Evolutionary conservation across 2,329 filamentous ascomycete genomes (phyloP).

Genomic region (Trichophyton simii): DNA sequence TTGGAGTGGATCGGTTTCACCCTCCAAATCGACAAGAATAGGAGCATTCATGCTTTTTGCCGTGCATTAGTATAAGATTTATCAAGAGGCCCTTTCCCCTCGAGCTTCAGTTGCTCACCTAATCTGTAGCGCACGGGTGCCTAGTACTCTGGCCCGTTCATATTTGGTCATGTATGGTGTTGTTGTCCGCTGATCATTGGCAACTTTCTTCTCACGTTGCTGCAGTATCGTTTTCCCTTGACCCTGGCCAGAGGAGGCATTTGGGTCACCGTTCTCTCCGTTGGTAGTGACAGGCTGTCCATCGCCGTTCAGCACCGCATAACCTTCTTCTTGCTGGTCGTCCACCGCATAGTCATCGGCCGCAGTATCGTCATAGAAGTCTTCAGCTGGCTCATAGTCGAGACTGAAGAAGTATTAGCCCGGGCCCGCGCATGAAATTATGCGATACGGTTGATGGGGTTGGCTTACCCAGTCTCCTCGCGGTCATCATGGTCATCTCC

Average conservation of each 20-base stretch:
- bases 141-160: conserved; percentile 83
- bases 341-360: conserved; percentile 47
- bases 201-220: conserved; percentile 69
- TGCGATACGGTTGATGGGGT: background rate
- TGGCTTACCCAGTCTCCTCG: conserved; percentile 45
- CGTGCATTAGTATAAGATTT: background rate
- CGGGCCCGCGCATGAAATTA: background rate
- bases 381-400: conserved; percentile 47
- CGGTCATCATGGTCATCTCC: conserved; percentile 53
- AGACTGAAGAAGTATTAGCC: conserved; percentile 21
- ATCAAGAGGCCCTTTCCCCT: background rate
- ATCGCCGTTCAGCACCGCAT: conserved; percentile 42
- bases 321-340: conserved; percentile 41
- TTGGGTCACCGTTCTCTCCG: conserved; percentile 40
- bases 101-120: conserved; percentile 46
- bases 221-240: conserved; percentile 45
- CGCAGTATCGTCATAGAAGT: conserved; percentile 55
- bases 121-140: conserved; percentile 88
- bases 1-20: conserved; percentile 92
- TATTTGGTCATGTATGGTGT: conserved; percentile 99
- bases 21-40: conserved; percentile 89
- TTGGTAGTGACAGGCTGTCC: conserved; percentile 31
- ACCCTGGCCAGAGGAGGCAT: conserved; percentile 23
- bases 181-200: conserved; percentile 74
- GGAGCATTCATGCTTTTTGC: conserved; percentile 80